These are phyloP conservation scores for Aspergillus costaricaensis DNA, from an alignment of 2,329 filamentous ascomycete genomes.

Conservation along the genomic window DNA sequence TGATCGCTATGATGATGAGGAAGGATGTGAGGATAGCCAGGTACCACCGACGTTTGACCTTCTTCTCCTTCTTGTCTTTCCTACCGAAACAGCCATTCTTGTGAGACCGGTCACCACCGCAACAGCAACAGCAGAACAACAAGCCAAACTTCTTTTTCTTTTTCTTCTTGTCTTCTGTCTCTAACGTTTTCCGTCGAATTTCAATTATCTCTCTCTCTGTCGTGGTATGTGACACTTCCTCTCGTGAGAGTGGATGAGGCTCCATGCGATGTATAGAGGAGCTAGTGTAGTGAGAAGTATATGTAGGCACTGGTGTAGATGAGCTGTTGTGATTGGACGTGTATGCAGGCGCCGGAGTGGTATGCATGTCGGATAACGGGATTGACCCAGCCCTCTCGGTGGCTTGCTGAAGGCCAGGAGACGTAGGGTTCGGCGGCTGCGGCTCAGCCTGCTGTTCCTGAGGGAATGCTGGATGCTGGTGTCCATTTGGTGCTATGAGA, in stretches of 20 bases:
- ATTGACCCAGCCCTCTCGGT: constrained; percentile 66
- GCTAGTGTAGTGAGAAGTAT: constrained; percentile 33
- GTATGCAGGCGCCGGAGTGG: constrained; percentile 36
- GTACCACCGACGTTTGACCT: constrained; percentile 64
- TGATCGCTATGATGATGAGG: constrained; percentile 58
- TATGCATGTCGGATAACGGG: constrained; percentile 60
- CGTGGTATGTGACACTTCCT: constrained; percentile 26
- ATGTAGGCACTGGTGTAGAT: constrained; percentile 34
- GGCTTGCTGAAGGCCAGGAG: constrained; percentile 62
- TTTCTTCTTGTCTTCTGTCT: constrained; percentile 65
- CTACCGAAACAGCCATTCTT: constrained; percentile 67
- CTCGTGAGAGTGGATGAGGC: constrained; percentile 25
- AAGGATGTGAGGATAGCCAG: constrained; percentile 55
- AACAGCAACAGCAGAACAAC: constrained; percentile 61
- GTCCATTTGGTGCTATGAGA: constrained; percentile 52
- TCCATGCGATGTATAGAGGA: constrained; percentile 27
- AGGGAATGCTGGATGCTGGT: constrained; percentile 59
- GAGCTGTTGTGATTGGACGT: constrained; percentile 31
- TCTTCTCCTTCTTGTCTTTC: constrained; percentile 62
- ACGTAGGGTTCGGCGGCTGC: constrained; percentile 62
- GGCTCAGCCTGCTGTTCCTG: constrained; percentile 47
- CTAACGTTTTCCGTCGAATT: constrained; percentile 58
- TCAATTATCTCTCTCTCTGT: constrained; percentile 43
- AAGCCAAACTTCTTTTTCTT: constrained; percentile 51
- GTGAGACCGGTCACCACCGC: constrained; percentile 60